A percentile compares a stretch with the other conserved stretches of the same genome.
Conservation (phyloP, 2,329 filamentous ascomycete genomes). For the Aspergillus sp. region DNA sequence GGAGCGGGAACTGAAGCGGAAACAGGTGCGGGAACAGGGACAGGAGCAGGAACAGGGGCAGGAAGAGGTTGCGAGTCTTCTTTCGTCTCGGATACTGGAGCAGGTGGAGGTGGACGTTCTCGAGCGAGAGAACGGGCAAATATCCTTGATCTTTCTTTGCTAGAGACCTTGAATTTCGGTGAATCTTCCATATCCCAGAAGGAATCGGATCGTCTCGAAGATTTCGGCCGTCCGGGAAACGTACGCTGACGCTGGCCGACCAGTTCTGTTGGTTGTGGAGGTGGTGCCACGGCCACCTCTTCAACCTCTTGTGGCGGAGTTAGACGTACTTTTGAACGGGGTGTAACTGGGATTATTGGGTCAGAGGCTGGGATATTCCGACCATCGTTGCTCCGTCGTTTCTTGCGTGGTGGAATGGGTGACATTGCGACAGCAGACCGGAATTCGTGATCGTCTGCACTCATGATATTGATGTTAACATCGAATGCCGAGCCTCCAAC, state of each 20-base stretch:
- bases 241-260: slow-evolving; percentile 16
- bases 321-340: slow-evolving; percentile 21
- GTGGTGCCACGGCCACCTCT: slow-evolving; percentile 8
- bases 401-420: slow-evolving; percentile 37
- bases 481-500: slow-evolving; percentile 32
- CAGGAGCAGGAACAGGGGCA: neutral
- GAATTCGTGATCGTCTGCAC: slow-evolving; percentile 42
- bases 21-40: neutral
- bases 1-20: too few species aligned
- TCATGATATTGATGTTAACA: slow-evolving; percentile 38
- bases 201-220: slow-evolving; percentile 26
- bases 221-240: slow-evolving; percentile 23
- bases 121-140: slow-evolving; percentile 11
- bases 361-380: slow-evolving; percentile 31
- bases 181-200: slow-evolving; percentile 40
- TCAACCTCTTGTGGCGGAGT: slow-evolving; percentile 15
- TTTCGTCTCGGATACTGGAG: neutral
- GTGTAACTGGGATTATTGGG: slow-evolving; percentile 28
- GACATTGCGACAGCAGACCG: slow-evolving; percentile 34
- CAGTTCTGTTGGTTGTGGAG: slow-evolving; percentile 16
- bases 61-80: slow-evolving; percentile 8
- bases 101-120: neutral
- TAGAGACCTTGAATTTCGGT: slow-evolving; percentile 25
- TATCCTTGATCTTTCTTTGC: slow-evolving; percentile 15
- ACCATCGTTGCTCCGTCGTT: slow-evolving; percentile 35